Evolutionary conservation across 176 grass and related monocot species (phyloP).

Genomic region (Bromus sterilis): DNA sequence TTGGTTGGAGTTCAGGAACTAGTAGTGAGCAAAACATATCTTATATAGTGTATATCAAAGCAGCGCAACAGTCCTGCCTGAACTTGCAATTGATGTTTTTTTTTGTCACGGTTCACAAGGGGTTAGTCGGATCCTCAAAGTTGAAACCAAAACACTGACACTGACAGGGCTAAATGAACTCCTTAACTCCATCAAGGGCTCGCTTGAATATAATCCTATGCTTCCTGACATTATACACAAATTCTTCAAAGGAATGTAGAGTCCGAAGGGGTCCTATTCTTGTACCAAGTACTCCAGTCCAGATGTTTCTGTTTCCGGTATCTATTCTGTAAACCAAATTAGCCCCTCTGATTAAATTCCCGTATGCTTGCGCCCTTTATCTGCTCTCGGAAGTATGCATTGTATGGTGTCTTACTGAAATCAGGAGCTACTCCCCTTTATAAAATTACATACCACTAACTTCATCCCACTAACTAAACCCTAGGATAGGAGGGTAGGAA

Average conservation of each 20-base stretch:
- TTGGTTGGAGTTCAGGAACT: neutral
- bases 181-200: neutral
- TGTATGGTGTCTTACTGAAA: no score
- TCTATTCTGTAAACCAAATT: no score
- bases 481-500: neutral
- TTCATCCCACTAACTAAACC: no score
- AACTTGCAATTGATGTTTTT: neutral
- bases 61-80: neutral
- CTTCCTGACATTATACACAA: neutral
- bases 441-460: neutral
- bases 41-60: neutral
- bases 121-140: neutral
- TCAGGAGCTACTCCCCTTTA: neutral
- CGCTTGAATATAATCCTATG: neutral
- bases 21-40: neutral
- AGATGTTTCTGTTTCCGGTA: no score
- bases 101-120: neutral
- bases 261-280: no score
- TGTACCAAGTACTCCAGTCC: no score
- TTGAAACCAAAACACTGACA: neutral
- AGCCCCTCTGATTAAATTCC: no score
- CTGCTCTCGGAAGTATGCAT: no score
- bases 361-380: no score
- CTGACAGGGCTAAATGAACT: neutral
- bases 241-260: neutral